phyloP scores from a whole-genome alignment of 2,329 filamentous ascomycete genomes.

The Venturia pyrina region DNA sequence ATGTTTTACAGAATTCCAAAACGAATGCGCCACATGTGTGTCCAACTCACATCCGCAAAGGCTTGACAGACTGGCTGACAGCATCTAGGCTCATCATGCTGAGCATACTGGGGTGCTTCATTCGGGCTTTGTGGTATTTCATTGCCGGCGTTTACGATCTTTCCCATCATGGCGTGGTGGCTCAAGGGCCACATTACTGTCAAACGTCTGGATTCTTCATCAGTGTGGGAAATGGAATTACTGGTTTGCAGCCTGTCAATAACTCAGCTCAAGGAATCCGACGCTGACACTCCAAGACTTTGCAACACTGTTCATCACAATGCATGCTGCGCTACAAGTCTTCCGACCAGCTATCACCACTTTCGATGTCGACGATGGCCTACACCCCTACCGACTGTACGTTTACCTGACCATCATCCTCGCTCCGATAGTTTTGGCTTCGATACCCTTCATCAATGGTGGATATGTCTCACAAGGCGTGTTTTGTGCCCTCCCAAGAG shows the following conservation, averaged over 20 bases:
- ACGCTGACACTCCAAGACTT: slow-evolving; percentile 39
- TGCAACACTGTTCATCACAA: slow-evolving; percentile 60
- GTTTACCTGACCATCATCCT: slow-evolving; percentile 49
- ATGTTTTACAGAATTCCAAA: slow-evolving; percentile 12
- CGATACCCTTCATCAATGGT: slow-evolving; percentile 48
- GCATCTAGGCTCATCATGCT: slow-evolving; percentile 57
- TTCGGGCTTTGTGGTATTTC: slow-evolving; percentile 60
- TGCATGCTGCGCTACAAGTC: slow-evolving; percentile 65
- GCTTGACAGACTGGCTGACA: not conserved
- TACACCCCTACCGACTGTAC: slow-evolving; percentile 55
- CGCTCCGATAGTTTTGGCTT: slow-evolving; percentile 50
- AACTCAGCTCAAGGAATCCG: slow-evolving; percentile 7
- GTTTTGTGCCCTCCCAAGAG: slow-evolving; percentile 59
- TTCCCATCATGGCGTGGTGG: slow-evolving; percentile 42
- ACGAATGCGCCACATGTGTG: slow-evolving; percentile 52
- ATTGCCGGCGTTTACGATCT: slow-evolving; percentile 48
- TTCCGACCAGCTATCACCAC: slow-evolving; percentile 41
- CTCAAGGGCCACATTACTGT: slow-evolving; percentile 48
- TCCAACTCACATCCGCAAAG: not conserved
- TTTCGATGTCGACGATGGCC: slow-evolving; percentile 42
- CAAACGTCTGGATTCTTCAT: slow-evolving; percentile 61
- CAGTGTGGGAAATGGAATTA: slow-evolving; percentile 55
- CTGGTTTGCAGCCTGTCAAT: slow-evolving; percentile 31
- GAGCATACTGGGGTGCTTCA: slow-evolving; percentile 61
- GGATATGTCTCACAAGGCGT: slow-evolving; percentile 55